Base-by-base conservation (phyloP, 495 filamentous ascomycete species). In the Friedmanniomyces endolithicus region DNA sequence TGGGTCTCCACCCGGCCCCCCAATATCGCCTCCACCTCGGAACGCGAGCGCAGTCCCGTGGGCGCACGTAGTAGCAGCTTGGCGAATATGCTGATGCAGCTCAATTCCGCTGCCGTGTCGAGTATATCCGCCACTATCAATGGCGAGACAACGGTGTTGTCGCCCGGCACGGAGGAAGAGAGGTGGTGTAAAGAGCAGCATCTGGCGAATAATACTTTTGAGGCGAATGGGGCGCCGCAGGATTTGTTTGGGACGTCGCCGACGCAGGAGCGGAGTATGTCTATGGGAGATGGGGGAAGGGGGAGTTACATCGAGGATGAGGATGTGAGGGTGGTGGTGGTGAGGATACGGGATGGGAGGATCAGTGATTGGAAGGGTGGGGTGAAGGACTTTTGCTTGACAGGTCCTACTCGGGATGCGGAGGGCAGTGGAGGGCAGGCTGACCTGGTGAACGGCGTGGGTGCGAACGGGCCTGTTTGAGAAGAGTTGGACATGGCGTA, bases 1-100 rank as follows among this genome's bases (percentile, higher is more conserved):
- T 98, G 90, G 92, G 88, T 96, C 16, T 94, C 88, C 1, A 88
- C 94, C 70, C 86, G 92, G 16, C 88, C 90, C 11, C 86, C 88
- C 0, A 89, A 88, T 34, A 78, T 85, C 20, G 19, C 17, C 6
- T 77, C 78, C 14, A 56, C 74, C 67, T 67, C 78, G 63, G 70
- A 79, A 31, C 49, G 65, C 81, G 83, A 11, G 24, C 39, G 47
- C 14, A 34, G 29, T 46, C 78, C 78, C 6, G 78, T 82, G 12
- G 81, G 81, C 43, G 74, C 75, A 34, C 27, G 74, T 74, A 56
- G 78, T 79, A 85, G 82, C 33, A 85, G 81, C 25, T 77, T 98
- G 1, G 89, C 88, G 0, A 80, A 79, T 24, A 73, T 96, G 34
- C 77, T 98, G 14, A 75, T 90, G 59, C 90, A 90, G 70, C 73